Base-by-base conservation (phyloP, 169 alveolate species). In the Theileria annulata region DNA sequence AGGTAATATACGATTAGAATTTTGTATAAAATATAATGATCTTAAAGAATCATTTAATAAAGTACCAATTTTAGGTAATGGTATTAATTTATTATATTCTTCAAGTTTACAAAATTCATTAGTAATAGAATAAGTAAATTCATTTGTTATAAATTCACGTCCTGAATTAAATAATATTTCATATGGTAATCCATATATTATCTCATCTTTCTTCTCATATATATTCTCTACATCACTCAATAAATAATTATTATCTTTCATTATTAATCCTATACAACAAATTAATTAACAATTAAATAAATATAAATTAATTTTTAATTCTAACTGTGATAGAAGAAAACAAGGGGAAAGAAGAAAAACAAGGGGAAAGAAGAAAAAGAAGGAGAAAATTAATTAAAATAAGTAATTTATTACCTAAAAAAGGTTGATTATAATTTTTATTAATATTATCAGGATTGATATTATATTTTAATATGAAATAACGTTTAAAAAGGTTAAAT, bases 61-160 rank as follows among this genome's bases (percentile, higher is more conserved):
- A 3, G 87, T 63, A 19, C 87, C 90, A 17, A 23, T 80, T 48
- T 35, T 64, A 4, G 90, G 90, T 28, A 84, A 48, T 35, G 90
- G 90, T 8, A 76, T 78, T 42, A 84, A 62, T 48, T 73, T 77
- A 25, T 70, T 56, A 9, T 71, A 77, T 19, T 84, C 83, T 87
- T 84, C 90, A 49, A 84, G 27, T 21, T 21, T 58, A 35, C 86
- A 72, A n/a, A 27, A 10, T 56, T 84, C 90, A 42, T 42, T 42
- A 3, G 51, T 42, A 0, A 17, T 68, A n/a, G 47, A 30, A 5
- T 23, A 58, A n/a, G 33, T 19, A 13, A 19, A 68, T 17, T 13
- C 35, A 33, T 47, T 68, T 9, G 31, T 19, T 3, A 35, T 37
- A 33, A 25, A 17, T 68, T 28, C 66, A 58, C 35, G 49, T 30